Base-by-base conservation (phyloP, 2,329 filamentous ascomycete species). In the Xylaria sp. region DNA sequence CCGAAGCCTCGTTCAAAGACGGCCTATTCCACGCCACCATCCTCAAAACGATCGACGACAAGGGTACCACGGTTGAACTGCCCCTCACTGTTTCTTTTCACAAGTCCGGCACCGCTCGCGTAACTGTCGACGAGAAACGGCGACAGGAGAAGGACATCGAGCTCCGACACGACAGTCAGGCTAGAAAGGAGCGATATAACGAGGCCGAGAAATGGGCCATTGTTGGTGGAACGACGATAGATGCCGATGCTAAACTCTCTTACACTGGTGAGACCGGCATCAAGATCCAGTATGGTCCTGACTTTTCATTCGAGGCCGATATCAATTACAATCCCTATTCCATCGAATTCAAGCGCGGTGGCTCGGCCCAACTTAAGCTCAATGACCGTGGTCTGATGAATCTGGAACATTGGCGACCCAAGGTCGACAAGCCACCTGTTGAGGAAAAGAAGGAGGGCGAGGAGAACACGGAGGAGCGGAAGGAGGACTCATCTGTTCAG, bases 331-430 rank as follows among this genome's bases (percentile, higher is more conserved):
- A 90, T 1, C 96, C 96, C 0, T 97, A 98, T 72, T 86, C 86
- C 44, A 87, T 98, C 62, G 92, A 97, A 57, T 99, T 99, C 79
- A 91, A 92, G 81, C 87, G 94, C 53, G 92, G 96, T 74, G 94
- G 92, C 0, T 84, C 88, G 72, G 91, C 91, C 0, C 93, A 98
- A 69, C 86, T 99, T 80, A 93, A 91, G 77, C 86, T 99, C 80
- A 99, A 99, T 77, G 91, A 94, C 73, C 89, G 91, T n/a, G 95
- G 95, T 0, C 83, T 97, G 71, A 79, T 99, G 80, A 99, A 98
- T 77, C 82, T 98, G 79, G 96, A 99, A 80, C 96, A 99, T 79
- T 99, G 96, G 96, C 87, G 96, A 69, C 87, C 91, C 51, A 97
- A 97, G 86, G 82, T 93, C 18, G 94, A 97, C 50, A 83, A 85